Base-by-base conservation (phyloP, 345 rosid species). In the Citrus hindsii region DNA sequence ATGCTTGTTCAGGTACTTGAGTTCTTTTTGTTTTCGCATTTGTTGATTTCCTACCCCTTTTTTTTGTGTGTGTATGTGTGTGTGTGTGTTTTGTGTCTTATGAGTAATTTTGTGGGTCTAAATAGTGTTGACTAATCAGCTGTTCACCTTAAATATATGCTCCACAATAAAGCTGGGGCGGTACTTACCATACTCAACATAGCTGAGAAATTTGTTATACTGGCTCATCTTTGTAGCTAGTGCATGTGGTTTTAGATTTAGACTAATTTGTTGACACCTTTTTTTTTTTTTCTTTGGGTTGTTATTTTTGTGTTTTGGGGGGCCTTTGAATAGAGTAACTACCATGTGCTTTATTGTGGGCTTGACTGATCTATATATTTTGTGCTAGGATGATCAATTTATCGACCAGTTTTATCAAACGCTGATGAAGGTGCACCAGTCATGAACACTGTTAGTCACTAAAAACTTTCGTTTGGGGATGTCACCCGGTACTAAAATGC, bases 351-450 rank as follows among this genome's bases (percentile, higher is more conserved):
- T 33, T 33, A 33, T 5, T 33, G 35, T 5, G 6, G 35, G 35
- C 37, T 35, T 35, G 56, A 76, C 62, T 80, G 30, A 13, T 71
- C n/a, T 67, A 19, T 75, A 32, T 53, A n/a, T 64, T 67, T 35
- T 73, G 19, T 85, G 53, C 66, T 76, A 91, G 95, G 93, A 91
- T 66, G 93, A 91, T 60, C 92, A 83, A 72, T 91, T 90, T 77
- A 77, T 91, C 6, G 90, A 91, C 81, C 79, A 87, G 91, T 88
- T 91, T 79, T 82, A 85, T 83, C 88, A 85, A 79, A 84, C 93
- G 28, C 69, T 91, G 83, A 78, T 82, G 71, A 87, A 86, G 81
- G 86, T 79, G 68, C 88, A 89, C 35, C 86, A 81, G 28, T 75
- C 82, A 33, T 91, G 89, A 91, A 84, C 27, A 21, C 42, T 28